Evolutionary conservation across 2,329 filamentous ascomycete species (phyloP), one percentile per base, ranked within the genome.

Genomic region (Penicillium brevicompactum): DNA sequence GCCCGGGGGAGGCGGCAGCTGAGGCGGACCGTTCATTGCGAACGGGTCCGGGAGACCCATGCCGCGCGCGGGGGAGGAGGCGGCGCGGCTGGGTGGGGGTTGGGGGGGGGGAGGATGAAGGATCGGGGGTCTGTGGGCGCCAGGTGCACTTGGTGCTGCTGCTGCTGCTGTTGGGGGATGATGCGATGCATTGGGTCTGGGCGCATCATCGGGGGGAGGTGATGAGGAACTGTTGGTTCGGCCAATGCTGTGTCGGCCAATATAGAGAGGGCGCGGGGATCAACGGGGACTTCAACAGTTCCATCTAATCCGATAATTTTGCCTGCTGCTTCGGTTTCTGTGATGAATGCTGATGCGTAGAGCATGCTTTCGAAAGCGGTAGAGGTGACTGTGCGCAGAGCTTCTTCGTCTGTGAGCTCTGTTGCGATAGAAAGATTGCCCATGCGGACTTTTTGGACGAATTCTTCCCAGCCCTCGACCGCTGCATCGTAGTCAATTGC

Each of bases 181-280:
- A 74, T 41, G 16, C 38, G 38, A 60, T 18, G 68, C 45, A 21
- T 79, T 50, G 81, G 65, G n/a, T 67, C 65, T 7, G 60, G 54
- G 40, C 68, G 67, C 45, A 68, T 67, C 70, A 74, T 82, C 80
- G 30, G 79, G 75, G 30, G 79, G 75, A 67, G 82, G 27, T 57
- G 57, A 8, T 57, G 57, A 8, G 56, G 34, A 16, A 46, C 51
- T 18, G 50, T 49, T 14, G 51, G 55, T 48, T 58, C 58, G 7
- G 51, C 38, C 22, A 65, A 61, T 8, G 69, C 66, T 14, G 63
- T 66, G 50, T 76, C 74, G 30, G 74, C 74, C 50, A 76, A 64
- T 4, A 71, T 63, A 32, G 63, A 67, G 41, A 76, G 61, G 14
- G 71, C 71, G n/a, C 59, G 62, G 48, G 64, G 61, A 21, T 46